Base-by-base conservation (phyloP, 106 monocot species). In the Xerophyta viscosa region DNA sequence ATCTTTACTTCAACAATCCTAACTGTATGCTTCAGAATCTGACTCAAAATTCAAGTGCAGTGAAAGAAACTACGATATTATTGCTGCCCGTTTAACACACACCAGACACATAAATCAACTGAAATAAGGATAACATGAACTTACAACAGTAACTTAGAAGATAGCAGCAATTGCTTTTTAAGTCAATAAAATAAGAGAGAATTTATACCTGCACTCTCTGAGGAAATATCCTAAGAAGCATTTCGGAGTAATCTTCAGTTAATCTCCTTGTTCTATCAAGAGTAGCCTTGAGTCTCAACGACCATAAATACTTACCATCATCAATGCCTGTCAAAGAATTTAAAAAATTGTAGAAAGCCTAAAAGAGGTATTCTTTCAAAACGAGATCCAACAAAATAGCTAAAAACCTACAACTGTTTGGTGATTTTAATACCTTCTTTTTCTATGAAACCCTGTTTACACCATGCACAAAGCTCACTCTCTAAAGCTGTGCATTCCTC, bases 181-280 rank as follows among this genome's bases (percentile, higher is more conserved):
- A 33, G 11, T 5, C 5, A 33, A 33, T 5, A 33, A 33, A 33
- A 33, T 5, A 6, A 6, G 33, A 5, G 9, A 20, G 24, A 45
- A 31, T 27, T 37, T n/a, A 23, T 41, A 94, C 94, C 94, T 84
- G 63, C 60, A 88, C 94, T 78, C 73, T 94, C 14, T 94, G 62
- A 58, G 88, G 94, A 54, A 88, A 94, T 61, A 94, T 77, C 43
- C 81, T 74, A 46, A 88, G 75, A 41, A 94, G 74, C 26, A 63
- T 62, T 62, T 94, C 84, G 68, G 94, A 94, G 30, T 76, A 94
- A 50, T 94, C 94, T 55, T 88, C 84, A 20, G 81, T 94, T 24
- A 94, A 41, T 52, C 88, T 80, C 64, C 88, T 83, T 57, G 93
- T 70, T 67, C 93, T 80, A 62, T 94, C 93, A 48, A 94, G 58